Base-by-base conservation (phyloP, 179 eudicot genomes). In the Actinidia chinensis region DNA sequence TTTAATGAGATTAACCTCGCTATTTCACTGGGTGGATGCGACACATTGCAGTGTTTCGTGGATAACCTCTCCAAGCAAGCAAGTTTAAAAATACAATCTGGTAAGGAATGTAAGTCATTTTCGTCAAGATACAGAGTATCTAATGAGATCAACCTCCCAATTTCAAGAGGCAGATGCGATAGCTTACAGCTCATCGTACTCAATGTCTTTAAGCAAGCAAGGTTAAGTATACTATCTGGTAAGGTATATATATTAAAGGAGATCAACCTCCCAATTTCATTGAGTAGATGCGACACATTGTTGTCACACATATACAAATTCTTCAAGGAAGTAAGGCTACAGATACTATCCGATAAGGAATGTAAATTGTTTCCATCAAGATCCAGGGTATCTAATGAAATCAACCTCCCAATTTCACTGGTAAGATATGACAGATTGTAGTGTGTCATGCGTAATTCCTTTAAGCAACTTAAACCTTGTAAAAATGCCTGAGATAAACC, bases 61-160 rank as follows among this genome's bases (percentile, higher is more conserved):
- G n/a, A n/a, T n/a, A n/a, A n/a, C n/a, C n/a, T n/a, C n/a, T n/a
- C n/a, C n/a, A n/a, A n/a, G n/a, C n/a, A n/a, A n/a, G n/a, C n/a
- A n/a, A 55, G 23, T 8, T 55, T 59, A 59, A 28, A 59, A 1
- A 59, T 20, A 22, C 65, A n/a, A 20, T 6, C 20, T 1, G 73
- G 73, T 12, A 68, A 22, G 51, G 17, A 3, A 42, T 1, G 36
- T 40, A 66, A 66, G 8, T 44, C 20, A 33, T 68, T 68, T 46
- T 54, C 25, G 18, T 14, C 25, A 14, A 68, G 73, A 68, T 44
- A 5, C 73, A 44, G 20, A 20, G 20, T 8, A 6, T 17, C 17
- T 36, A 72, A 72, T 33, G 60, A 52, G 61, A 33, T 18, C 75
- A 72, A 72, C 12, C 46, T 18, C 13, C 47, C 46, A 72, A 52